A percentile compares a stretch with the other conserved stretches of the same genome.
Evolutionary conservation across 2,329 filamentous ascomycete species (phyloP).

Genomic region (Fonsecaea pedrosoi): DNA sequence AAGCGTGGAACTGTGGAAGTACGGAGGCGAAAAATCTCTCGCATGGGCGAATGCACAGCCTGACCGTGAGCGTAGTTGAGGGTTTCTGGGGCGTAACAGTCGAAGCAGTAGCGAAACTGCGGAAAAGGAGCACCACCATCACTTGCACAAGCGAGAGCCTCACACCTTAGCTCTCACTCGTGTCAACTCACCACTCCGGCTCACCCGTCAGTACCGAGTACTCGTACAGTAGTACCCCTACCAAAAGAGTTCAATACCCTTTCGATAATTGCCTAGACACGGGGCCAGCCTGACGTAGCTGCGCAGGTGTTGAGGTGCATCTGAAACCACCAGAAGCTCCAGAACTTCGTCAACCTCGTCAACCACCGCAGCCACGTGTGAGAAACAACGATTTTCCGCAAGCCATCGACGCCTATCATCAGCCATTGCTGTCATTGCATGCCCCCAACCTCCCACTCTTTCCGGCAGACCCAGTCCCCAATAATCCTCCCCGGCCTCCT

Average conservation of each 20-base stretch:
- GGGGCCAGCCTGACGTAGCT: neutral
- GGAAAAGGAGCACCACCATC: too few species aligned
- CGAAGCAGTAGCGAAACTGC: neutral
- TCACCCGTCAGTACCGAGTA: neutral
- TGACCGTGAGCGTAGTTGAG: neutral
- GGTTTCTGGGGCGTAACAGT: neutral
- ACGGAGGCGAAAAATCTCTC: neutral
- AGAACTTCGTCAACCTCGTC: neutral
- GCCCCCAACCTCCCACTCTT: neutral
- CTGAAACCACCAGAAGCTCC: slow-evolving; percentile 1
- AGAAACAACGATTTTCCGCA: slow-evolving; percentile 2
- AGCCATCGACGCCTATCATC: neutral
- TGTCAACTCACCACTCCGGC: neutral
- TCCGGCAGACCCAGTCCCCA: neutral
- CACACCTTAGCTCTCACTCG: neutral
- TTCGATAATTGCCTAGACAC: too few species aligned
- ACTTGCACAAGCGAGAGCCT: neutral
- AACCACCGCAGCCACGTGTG: neutral
- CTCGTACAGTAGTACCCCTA: neutral
- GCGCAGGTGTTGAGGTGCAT: neutral
- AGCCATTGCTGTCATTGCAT: neutral
- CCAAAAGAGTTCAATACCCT: too few species aligned
- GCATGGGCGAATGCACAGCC: neutral
- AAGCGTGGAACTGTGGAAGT: neutral
- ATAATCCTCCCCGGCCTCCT: neutral